Conservation (phyloP, 805 yeast species). For the Suhomyces sp. region DNA sequence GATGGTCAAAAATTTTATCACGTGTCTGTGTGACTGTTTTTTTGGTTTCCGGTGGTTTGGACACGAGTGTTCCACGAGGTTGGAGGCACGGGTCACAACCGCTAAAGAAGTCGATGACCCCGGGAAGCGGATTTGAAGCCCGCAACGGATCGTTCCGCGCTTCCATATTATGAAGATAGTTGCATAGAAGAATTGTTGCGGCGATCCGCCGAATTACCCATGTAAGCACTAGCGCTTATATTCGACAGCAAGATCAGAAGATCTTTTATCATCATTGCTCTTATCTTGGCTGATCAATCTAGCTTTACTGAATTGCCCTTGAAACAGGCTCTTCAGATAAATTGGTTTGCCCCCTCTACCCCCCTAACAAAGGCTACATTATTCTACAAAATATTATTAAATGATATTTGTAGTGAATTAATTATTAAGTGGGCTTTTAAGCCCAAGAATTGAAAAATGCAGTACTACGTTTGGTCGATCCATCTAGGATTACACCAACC, state of each 20-base stretch:
- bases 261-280: neutral
- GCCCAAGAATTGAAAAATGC: neutral
- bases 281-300: neutral
- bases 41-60: neutral
- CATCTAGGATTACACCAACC: slow-evolving; percentile 51
- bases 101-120: neutral
- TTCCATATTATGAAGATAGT: neutral
- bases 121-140: neutral
- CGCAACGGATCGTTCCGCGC: neutral
- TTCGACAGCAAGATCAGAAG: neutral
- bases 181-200: neutral
- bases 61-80: neutral
- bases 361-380: neutral
- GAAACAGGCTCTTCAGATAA: too few species aligned
- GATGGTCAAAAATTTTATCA: neutral
- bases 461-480: slow-evolving; percentile 16
- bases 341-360: neutral
- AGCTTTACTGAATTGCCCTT: neutral
- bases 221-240: neutral
- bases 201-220: neutral
- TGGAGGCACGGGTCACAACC: neutral
- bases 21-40: slow-evolving; percentile 3
- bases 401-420: neutral
- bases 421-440: neutral
- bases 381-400: neutral